Evolutionary conservation across 768 basidiomycete genomes (phyloP).

Genomic region (Butyriboletus loyo): DNA sequence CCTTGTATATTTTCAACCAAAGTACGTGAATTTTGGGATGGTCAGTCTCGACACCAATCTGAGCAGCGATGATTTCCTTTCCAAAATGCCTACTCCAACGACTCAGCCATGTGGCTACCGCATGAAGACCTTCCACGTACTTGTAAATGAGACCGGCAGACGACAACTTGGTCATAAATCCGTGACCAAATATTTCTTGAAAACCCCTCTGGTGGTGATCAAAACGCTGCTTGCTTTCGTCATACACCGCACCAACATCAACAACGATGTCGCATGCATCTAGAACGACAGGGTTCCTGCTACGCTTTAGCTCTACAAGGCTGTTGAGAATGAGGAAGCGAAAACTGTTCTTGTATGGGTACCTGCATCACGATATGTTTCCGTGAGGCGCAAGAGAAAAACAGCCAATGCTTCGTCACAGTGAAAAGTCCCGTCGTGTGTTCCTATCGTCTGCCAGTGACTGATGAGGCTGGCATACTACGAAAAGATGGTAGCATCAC

Average conservation of each 20-base stretch:
- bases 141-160: constrained; percentile 96
- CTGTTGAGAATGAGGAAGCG: not conserved
- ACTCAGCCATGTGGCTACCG: not conserved
- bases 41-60: constrained; percentile 45
- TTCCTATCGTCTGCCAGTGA: constrained; percentile 70
- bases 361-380: constrained; percentile 75
- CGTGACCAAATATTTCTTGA: constrained; percentile 82
- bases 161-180: constrained; percentile 84
- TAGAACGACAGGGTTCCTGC: constrained; percentile 66
- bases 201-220: constrained; percentile 98
- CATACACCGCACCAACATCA: constrained; percentile 93
- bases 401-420: constrained; percentile 97
- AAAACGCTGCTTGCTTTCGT: constrained; percentile 71
- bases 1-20: constrained; percentile 90
- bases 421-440: constrained; percentile 94
- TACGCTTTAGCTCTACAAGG: constrained; percentile 59
- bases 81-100: constrained; percentile 72
- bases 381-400: constrained; percentile 78
- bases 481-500: constrained; percentile 4
- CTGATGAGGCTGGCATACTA: not conserved
- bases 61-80: constrained; percentile 73
- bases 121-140: constrained; percentile 41
- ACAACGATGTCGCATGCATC: constrained; percentile 91
- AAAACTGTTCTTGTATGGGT: constrained; percentile 14
- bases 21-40: constrained; percentile 68